Conservation (phyloP, 2,329 filamentous ascomycete species). For the Botryotinia convoluta region DNA sequence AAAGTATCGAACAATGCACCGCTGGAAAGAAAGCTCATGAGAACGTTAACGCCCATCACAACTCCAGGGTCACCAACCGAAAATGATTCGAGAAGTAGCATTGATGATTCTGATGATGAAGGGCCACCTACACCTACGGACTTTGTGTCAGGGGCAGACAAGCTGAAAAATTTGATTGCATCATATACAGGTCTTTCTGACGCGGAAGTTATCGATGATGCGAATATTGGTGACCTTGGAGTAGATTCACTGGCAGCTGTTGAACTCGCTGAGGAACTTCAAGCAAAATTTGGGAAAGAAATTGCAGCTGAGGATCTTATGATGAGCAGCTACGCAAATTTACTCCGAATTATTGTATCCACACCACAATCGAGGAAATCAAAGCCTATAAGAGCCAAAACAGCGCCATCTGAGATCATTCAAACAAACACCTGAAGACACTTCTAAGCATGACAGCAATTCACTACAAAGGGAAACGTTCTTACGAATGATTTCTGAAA, state of each 20-base stretch:
- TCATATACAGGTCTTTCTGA: constrained; percentile 13
- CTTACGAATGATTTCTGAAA: neutral
- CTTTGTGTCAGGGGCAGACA: neutral
- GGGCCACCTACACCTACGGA: neutral
- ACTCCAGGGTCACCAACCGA: neutral
- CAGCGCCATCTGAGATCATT: neutral
- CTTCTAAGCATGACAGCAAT: neutral
- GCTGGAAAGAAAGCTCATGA: neutral
- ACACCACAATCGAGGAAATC: neutral
- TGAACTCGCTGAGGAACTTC: constrained; percentile 39
- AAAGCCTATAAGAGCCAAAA: neutral
- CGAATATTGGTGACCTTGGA: constrained; percentile 38
- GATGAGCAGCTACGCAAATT: neutral
- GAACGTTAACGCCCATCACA: neutral
- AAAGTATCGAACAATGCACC: neutral
- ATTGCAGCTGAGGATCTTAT: neutral
- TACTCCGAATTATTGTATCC: neutral
- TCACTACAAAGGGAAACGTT: neutral
- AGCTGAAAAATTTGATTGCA: neutral
- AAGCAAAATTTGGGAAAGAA: constrained; percentile 30
- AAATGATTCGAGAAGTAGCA: constrained; percentile 1
- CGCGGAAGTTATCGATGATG: constrained; percentile 25
- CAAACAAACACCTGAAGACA: neutral
- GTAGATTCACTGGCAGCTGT: constrained; percentile 41
- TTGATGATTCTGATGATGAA: constrained; percentile 2